Base-by-base conservation (phyloP, 2,329 filamentous ascomycete genomes). In the Xylaria multiplex region DNA sequence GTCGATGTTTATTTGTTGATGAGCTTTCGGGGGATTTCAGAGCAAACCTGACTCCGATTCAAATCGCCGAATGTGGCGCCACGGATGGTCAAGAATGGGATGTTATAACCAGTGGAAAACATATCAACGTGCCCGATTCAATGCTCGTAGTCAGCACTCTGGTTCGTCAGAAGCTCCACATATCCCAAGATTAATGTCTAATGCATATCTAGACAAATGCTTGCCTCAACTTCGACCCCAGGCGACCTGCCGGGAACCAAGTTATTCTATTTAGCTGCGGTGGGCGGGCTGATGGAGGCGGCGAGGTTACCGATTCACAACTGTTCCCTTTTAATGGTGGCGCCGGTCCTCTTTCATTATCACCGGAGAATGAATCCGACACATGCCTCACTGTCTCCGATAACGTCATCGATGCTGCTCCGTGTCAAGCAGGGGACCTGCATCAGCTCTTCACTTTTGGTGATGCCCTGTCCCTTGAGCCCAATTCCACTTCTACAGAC, bases 181-280 rank as follows among this genome's bases (percentile, higher is more conserved):
- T 13, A 30, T 4, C 37, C 8, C 7, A 5, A 27, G 13, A 7
- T 32, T 22, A 6, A 24, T 6, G 19, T 16, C 64, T 70, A 64
- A 69, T 64, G 50, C 32, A 37, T 30, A 27, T 49, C 0, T 68
- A 81, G 77, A 88, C 86, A 1, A 82, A 87, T 73, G 86, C 85
- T 49, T 88, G 86, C 72, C 77, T 87, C 71, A 88, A 86, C 77
- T 86, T 86, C 66, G 86, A 89, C 69, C 80, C 82, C 5, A 80
- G 85, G 53, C 80, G 85, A 32, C 75, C 79, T 0, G 78, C 79
- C 2, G 85, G 84, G 11, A 83, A 84, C 71, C 85, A 86, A 69
- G 84, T 86, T 14, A 71, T 84, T 40, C 78, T 88, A 27, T 88
- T 88, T 71, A 86, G 86, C 11, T 89, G 86, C 67, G 86, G 86